Base-by-base conservation (phyloP, 2,329 filamentous ascomycete species). In the Sclerotinia subarctica region DNA sequence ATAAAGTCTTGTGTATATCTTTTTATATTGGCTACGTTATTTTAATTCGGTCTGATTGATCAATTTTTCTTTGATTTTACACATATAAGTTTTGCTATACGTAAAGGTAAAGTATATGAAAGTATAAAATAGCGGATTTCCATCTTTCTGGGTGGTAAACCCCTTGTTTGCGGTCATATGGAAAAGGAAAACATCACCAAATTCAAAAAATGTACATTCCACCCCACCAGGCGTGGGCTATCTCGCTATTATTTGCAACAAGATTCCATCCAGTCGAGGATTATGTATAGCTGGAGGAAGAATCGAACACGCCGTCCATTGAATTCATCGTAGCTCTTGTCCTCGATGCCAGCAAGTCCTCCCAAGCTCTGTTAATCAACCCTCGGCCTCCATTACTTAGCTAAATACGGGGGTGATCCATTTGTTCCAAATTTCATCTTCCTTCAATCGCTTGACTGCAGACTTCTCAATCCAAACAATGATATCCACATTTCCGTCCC, bases 391-490 rank as follows among this genome's bases (percentile, higher is more conserved):
- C 2, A 29, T 47, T n/a, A 26, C 38, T 29, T 35, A 49, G 21
- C 2, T 24, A 19, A n/a, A 35, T 46, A 47, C 19, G 19, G 35
- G 63, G 15, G n/a, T 47, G 13, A 57, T 65, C 63, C 63, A 65
- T 65, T 26, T 44, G 7, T 32, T 57, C 52, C 63, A 65, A 8
- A 32, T 29, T 35, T 65, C 52, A 15, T 65, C 63, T 7, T 65
- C 21, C 13, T 29, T 57, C 63, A 65, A 65, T 32, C 63, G 21
- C 38, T 58, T n/a, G 24, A 19, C 42, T 8, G 35, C 52, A 5
- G 42, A 65, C 13, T 65, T 44, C 42, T 58, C 63, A 21, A 65
- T 47, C 63, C 63, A 58, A 35, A 65, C 26, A 65, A 29, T 19
- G 13, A 65, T 17, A 32, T 65, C 26, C 26, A 56, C 51, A 32